These are phyloP conservation scores for Asterophora lycoperdoides DNA, from an alignment of 768 basidiomycete species.

Conservation along the genomic window DNA sequence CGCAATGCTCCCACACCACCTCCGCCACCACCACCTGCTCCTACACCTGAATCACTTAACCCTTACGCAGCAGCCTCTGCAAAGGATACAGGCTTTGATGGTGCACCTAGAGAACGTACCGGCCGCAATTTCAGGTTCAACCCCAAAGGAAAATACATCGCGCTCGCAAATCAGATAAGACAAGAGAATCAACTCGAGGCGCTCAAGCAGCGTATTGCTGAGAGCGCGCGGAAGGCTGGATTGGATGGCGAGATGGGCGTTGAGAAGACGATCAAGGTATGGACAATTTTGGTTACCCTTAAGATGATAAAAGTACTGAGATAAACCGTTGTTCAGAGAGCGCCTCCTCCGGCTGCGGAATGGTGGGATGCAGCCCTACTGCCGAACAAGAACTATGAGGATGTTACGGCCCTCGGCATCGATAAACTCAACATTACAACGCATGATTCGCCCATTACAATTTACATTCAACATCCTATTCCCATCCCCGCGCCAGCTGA, in stretches of 20 bases:
- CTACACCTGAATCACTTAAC: slow-evolving; percentile 52
- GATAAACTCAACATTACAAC: slow-evolving; percentile 60
- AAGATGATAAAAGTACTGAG: background rate
- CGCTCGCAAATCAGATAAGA: slow-evolving; percentile 64
- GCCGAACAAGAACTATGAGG: slow-evolving; percentile 76
- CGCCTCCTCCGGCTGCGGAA: slow-evolving; percentile 84
- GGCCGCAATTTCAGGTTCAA: slow-evolving; percentile 81
- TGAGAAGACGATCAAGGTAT: slow-evolving; percentile 84
- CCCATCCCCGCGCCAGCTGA: slow-evolving; percentile 90
- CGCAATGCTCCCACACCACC: slow-evolving; percentile 70
- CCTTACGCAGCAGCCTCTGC: slow-evolving; percentile 66
- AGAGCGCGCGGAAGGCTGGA: slow-evolving; percentile 89
- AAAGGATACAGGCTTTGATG: slow-evolving; percentile 67
- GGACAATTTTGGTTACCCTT: slow-evolving; percentile 15
- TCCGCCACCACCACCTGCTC: slow-evolving; percentile 34
- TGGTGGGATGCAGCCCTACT: slow-evolving; percentile 97
- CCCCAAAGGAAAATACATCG: slow-evolving; percentile 87
- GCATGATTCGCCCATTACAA: slow-evolving; percentile 71
- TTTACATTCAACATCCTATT: slow-evolving; percentile 96
- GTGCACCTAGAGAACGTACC: slow-evolving; percentile 64
- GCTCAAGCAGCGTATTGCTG: slow-evolving; percentile 89
- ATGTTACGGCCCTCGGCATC: slow-evolving; percentile 52
- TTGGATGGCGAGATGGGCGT: slow-evolving; percentile 90
- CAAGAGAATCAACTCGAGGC: slow-evolving; percentile 82
- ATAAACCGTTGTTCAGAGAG: slow-evolving; percentile 46